Evolutionary conservation across 768 basidiomycete species (phyloP).

Genomic region (Gelatoporia subvermispora): DNA sequence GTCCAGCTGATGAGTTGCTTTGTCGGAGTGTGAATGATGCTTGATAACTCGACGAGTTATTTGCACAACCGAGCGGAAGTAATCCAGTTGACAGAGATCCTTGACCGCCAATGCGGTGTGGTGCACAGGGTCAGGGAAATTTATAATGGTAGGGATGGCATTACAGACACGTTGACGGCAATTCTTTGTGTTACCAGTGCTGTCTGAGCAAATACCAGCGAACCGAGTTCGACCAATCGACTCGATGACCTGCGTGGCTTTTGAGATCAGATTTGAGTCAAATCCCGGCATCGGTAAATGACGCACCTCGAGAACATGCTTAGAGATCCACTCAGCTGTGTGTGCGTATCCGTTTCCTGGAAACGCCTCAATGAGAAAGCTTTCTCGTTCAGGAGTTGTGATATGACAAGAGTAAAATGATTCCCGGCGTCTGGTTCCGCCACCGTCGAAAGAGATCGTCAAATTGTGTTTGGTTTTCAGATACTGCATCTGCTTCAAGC

Average conservation of each 20-base stretch:
- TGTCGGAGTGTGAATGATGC: neutral
- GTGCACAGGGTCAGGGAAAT: constrained; percentile 1
- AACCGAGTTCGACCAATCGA: neutral
- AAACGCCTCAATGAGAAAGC: neutral
- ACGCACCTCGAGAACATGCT: neutral
- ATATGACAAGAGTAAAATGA: neutral
- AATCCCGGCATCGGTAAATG: too few species aligned
- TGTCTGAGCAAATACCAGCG: neutral
- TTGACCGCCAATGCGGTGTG: neutral
- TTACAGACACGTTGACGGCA: neutral
- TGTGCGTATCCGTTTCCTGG: neutral
- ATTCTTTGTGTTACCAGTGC: neutral
- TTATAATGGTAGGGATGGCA: neutral
- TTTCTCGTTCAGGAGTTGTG: neutral
- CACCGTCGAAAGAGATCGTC: neutral
- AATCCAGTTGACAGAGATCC: neutral
- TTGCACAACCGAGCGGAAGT: neutral
- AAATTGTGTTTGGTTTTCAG: neutral
- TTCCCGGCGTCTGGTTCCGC: neutral
- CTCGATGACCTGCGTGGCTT: neutral
- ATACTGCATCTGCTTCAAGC: neutral
- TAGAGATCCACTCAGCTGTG: neutral
- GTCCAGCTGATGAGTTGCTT: neutral
- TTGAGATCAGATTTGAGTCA: too few species aligned
- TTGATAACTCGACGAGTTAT: neutral